phyloP scores from a whole-genome alignment of 1,284 basidiomycete species.

The Melanopsichium pennsylvanicum region DNA sequence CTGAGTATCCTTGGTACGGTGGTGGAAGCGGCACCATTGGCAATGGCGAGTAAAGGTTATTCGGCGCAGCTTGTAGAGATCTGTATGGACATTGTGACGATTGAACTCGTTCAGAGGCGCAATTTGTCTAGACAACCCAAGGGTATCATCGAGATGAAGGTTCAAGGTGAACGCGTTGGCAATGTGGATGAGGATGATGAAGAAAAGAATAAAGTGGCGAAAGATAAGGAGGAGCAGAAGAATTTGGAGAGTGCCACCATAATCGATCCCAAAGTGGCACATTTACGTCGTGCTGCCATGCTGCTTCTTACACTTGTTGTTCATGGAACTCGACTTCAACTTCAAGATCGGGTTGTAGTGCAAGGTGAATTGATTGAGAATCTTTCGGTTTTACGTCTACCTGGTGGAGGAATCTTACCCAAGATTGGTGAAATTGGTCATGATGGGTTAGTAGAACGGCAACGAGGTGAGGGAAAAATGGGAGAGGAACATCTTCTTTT shows the following conservation, averaged over 20 bases:
- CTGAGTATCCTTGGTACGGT: constrained; percentile 60
- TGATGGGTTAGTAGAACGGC: background rate
- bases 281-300: constrained; percentile 57
- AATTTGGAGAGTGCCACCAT: constrained; percentile 41
- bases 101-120: constrained; percentile 44
- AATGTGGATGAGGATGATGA: constrained; percentile 24
- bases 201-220: constrained; percentile 3
- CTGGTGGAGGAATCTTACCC: constrained; percentile 47
- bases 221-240: constrained; percentile 16
- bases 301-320: constrained; percentile 54
- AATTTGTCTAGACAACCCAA: background rate
- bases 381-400: constrained; percentile 42
- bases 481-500: constrained; percentile 23
- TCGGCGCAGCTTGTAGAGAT: constrained; percentile 32
- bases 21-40: constrained; percentile 56
- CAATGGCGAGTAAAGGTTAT: constrained; percentile 39
- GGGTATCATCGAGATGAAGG: constrained; percentile 24
- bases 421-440: background rate
- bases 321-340: constrained; percentile 42
- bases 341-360: constrained; percentile 22
- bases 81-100: constrained; percentile 51
- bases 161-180: constrained; percentile 13
- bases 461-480: background rate
- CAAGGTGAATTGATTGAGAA: constrained; percentile 5
- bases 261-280: constrained; percentile 50